Percentiles rank a stretch among this genome's conserved stretches.
These are phyloP conservation scores for Vitis hybrid DNA, from an alignment of 177 flowering plant species.

Conservation along the genomic window DNA sequence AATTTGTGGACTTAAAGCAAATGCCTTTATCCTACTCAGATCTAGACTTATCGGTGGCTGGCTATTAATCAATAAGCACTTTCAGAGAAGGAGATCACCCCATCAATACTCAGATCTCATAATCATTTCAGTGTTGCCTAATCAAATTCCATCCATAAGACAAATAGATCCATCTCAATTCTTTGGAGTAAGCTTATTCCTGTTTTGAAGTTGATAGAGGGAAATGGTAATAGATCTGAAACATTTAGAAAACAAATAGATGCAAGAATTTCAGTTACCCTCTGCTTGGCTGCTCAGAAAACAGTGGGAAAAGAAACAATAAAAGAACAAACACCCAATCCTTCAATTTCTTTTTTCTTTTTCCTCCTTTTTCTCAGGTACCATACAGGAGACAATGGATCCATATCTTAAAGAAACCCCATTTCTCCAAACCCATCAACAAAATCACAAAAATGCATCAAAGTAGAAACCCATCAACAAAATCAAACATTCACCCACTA, in stretches of 20 bases:
- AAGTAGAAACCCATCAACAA: background rate
- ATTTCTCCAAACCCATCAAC: background rate
- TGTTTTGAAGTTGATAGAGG: background rate
- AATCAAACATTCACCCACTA: background rate
- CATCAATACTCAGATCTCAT: background rate
- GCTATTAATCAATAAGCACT: background rate
- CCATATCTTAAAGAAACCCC: background rate
- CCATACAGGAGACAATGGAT: conserved; percentile 1
- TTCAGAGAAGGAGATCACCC: background rate
- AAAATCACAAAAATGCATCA: background rate
- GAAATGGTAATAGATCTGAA: background rate
- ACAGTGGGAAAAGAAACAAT: background rate
- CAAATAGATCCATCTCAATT: background rate
- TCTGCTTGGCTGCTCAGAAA: background rate
- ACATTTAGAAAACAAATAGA: background rate
- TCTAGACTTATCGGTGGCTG: background rate
- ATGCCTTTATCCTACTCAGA: too few species aligned
- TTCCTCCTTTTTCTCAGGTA: conserved; percentile 7
- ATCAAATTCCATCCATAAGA: background rate
- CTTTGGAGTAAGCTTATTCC: background rate
- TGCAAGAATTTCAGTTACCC: background rate
- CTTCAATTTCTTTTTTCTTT: too few species aligned
- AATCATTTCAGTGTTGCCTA: too few species aligned
- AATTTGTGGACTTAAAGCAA: background rate
- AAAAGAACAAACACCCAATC: too few species aligned